Conservation (phyloP, 768 basidiomycete genomes). For the Fistulinella prunicolor region DNA sequence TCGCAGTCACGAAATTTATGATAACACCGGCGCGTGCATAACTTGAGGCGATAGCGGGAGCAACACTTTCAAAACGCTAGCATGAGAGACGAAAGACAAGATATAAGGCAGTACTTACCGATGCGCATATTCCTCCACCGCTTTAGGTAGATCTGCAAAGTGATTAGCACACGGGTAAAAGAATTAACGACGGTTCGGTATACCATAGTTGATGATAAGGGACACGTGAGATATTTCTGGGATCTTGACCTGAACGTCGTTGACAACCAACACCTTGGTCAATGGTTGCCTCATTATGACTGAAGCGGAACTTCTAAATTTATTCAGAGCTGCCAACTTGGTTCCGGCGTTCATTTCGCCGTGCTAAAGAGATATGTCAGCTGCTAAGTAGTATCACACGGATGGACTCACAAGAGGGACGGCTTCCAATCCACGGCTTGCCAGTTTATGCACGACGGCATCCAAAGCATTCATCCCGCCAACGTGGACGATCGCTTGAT, state of each 20-base stretch:
- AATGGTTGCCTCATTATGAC: slow-evolving; percentile 61
- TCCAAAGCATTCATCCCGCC: slow-evolving; percentile 86
- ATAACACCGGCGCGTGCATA: slow-evolving; percentile 88
- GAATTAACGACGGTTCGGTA: slow-evolving; percentile 10
- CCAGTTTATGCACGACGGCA: slow-evolving; percentile 86
- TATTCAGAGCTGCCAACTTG: slow-evolving; percentile 78
- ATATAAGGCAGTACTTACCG: slow-evolving; percentile 50
- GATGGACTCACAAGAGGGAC: slow-evolving; percentile 73
- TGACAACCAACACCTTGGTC: slow-evolving; percentile 83
- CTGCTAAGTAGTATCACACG: background rate
- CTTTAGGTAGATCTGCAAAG: slow-evolving; percentile 77
- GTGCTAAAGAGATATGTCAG: slow-evolving; percentile 50
- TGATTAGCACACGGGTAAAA: slow-evolving; percentile 7
- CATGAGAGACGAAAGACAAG: slow-evolving; percentile 5
- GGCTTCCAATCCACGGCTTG: slow-evolving; percentile 81
- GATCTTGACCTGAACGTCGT: slow-evolving; percentile 89
- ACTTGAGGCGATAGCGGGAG: slow-evolving; percentile 80
- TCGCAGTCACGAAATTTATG: slow-evolving; percentile 96
- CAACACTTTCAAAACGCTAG: slow-evolving; percentile 50
- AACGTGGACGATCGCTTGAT: slow-evolving; percentile 83
- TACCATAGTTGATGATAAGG: slow-evolving; percentile 93
- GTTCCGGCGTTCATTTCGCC: slow-evolving; percentile 89
- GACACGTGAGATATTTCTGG: slow-evolving; percentile 89
- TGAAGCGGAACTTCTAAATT: slow-evolving; percentile 63
- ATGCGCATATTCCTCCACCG: slow-evolving; percentile 96